A percentile compares a stretch with the other conserved stretches of the same genome.
These are phyloP conservation scores for Aspergillus haitiensis DNA, from an alignment of 495 filamentous ascomycete genomes.

Conservation along the genomic window DNA sequence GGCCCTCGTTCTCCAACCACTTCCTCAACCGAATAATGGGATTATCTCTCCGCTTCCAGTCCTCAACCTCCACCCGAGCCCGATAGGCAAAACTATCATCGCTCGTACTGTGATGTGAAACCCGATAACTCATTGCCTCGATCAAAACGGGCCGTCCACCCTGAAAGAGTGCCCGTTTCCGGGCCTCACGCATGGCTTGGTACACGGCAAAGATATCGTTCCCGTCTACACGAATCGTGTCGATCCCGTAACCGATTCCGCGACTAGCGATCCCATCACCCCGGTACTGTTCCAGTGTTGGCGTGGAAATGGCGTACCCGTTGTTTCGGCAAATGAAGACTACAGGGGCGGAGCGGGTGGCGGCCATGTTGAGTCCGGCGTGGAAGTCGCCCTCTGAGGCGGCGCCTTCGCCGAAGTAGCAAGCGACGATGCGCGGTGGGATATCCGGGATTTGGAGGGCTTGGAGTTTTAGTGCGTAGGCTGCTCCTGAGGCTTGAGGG, in stretches of 20 bases:
- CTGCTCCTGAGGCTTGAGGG: slow-evolving; percentile 89
- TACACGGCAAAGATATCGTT: slow-evolving; percentile 96
- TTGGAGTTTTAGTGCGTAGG: slow-evolving; percentile 91
- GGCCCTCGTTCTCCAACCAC: slow-evolving; percentile 77
- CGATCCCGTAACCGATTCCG: slow-evolving; percentile 95
- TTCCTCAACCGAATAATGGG: slow-evolving; percentile 89
- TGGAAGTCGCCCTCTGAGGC: slow-evolving; percentile 98
- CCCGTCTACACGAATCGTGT: slow-evolving; percentile 93
- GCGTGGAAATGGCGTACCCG: slow-evolving; percentile 92
- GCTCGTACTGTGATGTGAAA: slow-evolving; percentile 95
- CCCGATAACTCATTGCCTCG: slow-evolving; percentile 97
- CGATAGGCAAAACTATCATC: slow-evolving; percentile 98
- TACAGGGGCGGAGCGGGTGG: slow-evolving; percentile 85
- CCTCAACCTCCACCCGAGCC: slow-evolving; percentile 89
- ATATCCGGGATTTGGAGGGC: slow-evolving; percentile 66
- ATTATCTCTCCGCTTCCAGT: slow-evolving; percentile 96
- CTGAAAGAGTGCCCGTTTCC: slow-evolving; percentile 71
- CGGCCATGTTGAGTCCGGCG: slow-evolving; percentile 93
- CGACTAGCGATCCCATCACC: slow-evolving; percentile 95
- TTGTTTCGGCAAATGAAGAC: slow-evolving; percentile 98
- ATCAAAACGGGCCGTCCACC: slow-evolving; percentile 82
- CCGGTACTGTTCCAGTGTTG: slow-evolving; percentile 93
- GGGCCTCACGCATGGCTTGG: slow-evolving; percentile 76
- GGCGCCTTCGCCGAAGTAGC: slow-evolving; percentile 98
- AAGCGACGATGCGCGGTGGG: slow-evolving; percentile 71